A percentile compares a stretch with the other conserved stretches of the same genome.
Conservation (phyloP, 2,329 filamentous ascomycete genomes). For the Nemania abortiva region DNA sequence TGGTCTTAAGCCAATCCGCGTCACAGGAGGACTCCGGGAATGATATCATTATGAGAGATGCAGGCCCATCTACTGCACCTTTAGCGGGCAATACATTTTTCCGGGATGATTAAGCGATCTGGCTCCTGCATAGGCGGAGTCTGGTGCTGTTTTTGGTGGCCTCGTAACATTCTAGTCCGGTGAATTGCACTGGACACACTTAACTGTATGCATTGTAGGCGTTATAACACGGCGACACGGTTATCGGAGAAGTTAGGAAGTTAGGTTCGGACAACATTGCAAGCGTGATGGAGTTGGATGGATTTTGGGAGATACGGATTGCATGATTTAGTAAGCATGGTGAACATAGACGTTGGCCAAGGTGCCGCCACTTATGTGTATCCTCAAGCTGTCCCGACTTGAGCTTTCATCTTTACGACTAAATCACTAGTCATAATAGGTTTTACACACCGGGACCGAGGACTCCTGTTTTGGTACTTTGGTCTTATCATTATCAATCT, state of each 20-base stretch:
- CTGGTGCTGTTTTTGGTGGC: constrained; percentile 15
- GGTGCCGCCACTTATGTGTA: constrained; percentile 24
- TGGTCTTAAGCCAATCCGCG: constrained; percentile 38
- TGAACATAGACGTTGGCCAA: constrained; percentile 31
- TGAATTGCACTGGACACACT: constrained; percentile 33
- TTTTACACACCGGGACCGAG: constrained; percentile 1
- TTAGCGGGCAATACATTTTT: constrained; percentile 64
- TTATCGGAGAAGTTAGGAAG: constrained; percentile 42
- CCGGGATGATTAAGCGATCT: constrained; percentile 56
- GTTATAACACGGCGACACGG: constrained; percentile 48
- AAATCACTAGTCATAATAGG: constrained; percentile 16
- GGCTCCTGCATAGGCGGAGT: constrained; percentile 9
- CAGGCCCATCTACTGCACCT: constrained; percentile 67
- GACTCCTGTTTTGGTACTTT: constrained; percentile 4
- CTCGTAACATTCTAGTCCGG: constrained; percentile 39
- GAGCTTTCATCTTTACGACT: constrained; percentile 5
- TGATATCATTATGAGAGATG: constrained; percentile 69
- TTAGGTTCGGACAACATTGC: constrained; percentile 38
- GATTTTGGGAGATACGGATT: constrained; percentile 30
- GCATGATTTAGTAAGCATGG: constrained; percentile 35
- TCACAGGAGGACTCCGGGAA: constrained; percentile 52
- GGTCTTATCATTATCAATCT: not conserved
- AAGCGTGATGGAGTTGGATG: constrained; percentile 42
- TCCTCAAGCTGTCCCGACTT: constrained; percentile 9
- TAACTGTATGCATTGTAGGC: constrained; percentile 48